Evolutionary conservation across 225 moss, liverwort and hornwort species (phyloP).

Genomic region (Climacium dendroides): DNA sequence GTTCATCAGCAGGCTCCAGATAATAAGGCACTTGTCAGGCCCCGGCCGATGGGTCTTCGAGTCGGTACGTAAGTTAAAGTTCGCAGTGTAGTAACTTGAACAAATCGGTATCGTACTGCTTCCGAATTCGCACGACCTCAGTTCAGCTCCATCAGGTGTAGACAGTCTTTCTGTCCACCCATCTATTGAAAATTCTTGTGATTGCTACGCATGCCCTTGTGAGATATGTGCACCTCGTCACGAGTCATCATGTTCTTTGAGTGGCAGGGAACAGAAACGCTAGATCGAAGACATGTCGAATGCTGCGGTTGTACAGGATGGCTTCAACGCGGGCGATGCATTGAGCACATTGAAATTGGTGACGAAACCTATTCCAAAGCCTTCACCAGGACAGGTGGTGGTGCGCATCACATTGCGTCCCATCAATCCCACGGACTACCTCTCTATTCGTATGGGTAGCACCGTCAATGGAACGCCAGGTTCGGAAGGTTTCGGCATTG

Average conservation of each 20-base stretch:
- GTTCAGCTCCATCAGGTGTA: not conserved
- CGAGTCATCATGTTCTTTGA: not conserved
- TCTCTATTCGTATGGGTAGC: not conserved
- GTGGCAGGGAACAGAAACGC: not conserved
- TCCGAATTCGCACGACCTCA: not conserved
- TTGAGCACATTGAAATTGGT: slow-evolving; percentile 14
- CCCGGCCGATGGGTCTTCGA: not conserved
- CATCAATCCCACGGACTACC: slow-evolving; percentile 15
- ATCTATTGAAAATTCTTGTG: not conserved
- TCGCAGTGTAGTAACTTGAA: not conserved
- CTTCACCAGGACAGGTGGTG: slow-evolving; percentile 18
- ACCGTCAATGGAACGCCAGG: not conserved
- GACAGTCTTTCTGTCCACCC: not conserved
- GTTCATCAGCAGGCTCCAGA: not conserved
- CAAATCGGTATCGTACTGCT: not conserved
- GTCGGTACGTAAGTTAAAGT: not conserved
- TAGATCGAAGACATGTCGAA: not conserved
- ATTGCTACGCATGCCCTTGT: not conserved
- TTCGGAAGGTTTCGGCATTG: slow-evolving; percentile 18
- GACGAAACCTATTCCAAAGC: not conserved
- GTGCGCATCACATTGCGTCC: slow-evolving; percentile 22
- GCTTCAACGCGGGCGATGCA: not conserved
- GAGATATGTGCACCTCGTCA: not conserved
- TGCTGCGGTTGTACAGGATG: slow-evolving; percentile 12
- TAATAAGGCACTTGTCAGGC: not conserved